A percentile compares a stretch with the other conserved stretches of the same genome.
phyloP scores from a whole-genome alignment of 257 asterid species.

The Nyctanthes arbortristis region DNA sequence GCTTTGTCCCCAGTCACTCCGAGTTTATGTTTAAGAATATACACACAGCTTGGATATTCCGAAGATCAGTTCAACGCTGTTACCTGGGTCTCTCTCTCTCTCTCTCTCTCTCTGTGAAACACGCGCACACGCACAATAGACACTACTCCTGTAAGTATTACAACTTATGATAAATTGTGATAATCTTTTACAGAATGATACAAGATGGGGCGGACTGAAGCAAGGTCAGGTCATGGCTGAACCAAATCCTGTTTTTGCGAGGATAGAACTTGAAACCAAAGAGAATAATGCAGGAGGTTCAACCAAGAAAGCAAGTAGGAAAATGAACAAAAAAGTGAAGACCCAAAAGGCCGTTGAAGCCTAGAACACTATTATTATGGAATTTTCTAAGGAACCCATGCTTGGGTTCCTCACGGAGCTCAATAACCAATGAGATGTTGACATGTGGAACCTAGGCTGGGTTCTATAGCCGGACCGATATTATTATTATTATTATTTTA shows the following conservation, averaged over 20 bases:
- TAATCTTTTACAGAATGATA: constrained; percentile 57
- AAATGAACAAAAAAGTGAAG: constrained; percentile 45
- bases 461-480: too few relatives aligned
- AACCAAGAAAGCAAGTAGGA: constrained; percentile 44
- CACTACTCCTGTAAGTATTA: background rate
- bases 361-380: too few relatives aligned
- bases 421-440: too few relatives aligned
- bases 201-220: constrained; percentile 90
- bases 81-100: constrained; percentile 63
- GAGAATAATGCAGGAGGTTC: constrained; percentile 37
- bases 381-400: too few relatives aligned
- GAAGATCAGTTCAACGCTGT: constrained; percentile 70
- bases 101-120: constrained; percentile 27
- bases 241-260: constrained; percentile 77
- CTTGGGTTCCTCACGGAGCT: too few relatives aligned
- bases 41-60: constrained; percentile 83
- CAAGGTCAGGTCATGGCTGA: constrained; percentile 68
- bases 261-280: constrained; percentile 62
- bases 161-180: constrained; percentile 8
- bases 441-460: too few relatives aligned
- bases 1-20: constrained; percentile 86
- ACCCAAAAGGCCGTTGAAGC: constrained; percentile 54
- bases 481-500: too few relatives aligned
- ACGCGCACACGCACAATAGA: background rate
- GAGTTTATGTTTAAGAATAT: constrained; percentile 62